These are phyloP conservation scores for Macrocystidia cucumis DNA, from an alignment of 1,284 basidiomycete genomes.

Conservation along the genomic window DNA sequence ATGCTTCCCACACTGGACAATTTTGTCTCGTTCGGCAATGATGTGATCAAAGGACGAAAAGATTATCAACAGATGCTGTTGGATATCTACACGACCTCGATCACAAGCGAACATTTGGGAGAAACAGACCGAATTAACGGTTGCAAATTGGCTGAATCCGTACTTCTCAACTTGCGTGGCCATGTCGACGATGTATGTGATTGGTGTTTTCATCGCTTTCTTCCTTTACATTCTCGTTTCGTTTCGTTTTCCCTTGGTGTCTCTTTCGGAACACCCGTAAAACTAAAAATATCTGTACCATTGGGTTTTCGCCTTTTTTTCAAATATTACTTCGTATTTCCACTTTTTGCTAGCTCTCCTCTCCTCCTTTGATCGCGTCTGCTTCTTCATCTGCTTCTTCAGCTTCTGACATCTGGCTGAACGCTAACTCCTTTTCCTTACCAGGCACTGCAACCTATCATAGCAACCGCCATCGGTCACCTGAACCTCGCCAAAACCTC, in stretches of 20 bases:
- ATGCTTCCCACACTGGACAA: conserved; percentile 90
- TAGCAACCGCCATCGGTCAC: conserved; percentile 51
- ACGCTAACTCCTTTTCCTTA: conserved; percentile 4
- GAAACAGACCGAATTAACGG: conserved; percentile 81
- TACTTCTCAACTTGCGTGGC: conserved; percentile 75
- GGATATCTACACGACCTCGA: conserved; percentile 78
- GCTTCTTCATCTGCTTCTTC: no score
- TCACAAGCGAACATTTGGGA: conserved; percentile 69
- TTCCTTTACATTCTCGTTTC: conserved; percentile 1
- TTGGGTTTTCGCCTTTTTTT: no score
- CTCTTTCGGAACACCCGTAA: no score
- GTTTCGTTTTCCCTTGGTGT: no score
- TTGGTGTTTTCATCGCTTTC: no score
- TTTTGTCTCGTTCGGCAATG: conserved; percentile 80
- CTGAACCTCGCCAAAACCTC: conserved; percentile 54
- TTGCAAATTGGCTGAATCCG: conserved; percentile 79
- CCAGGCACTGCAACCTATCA: conserved; percentile 42
- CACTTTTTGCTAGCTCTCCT: no score
- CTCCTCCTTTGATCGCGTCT: no score
- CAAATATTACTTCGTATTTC: no score
- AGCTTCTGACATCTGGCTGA: background rate
- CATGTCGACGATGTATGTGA: conserved; percentile 65
- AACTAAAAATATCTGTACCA: no score
- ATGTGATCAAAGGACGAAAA: conserved; percentile 62
- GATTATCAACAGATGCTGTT: conserved; percentile 80